Percentiles rank a stretch among this genome's conserved stretches.
Evolutionary conservation across 805 yeast species (phyloP).

Genomic region (Starmerella apicola): DNA sequence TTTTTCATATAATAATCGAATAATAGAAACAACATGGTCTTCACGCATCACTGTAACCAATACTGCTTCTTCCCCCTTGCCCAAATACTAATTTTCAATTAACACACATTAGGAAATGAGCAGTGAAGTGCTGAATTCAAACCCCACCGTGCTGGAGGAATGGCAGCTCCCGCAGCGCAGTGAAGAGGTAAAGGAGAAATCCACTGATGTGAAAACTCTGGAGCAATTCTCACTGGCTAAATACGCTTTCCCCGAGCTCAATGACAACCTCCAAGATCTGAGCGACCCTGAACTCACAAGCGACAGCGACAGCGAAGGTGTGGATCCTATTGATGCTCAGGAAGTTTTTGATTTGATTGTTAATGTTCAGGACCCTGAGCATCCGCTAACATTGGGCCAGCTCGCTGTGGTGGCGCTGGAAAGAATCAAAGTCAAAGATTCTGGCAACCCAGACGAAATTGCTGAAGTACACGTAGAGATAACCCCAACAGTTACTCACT

Average conservation of each 20-base stretch:
- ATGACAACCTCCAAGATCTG: conserved; percentile 15
- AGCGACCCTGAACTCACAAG: conserved; percentile 14
- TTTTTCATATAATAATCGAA: too few species aligned
- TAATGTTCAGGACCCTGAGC: conserved; percentile 90
- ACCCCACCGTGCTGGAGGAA: conserved; percentile 72
- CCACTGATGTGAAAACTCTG: conserved; percentile 9
- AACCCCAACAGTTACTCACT: conserved; percentile 96
- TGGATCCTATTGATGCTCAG: conserved; percentile 69
- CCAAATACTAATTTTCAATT: too few species aligned
- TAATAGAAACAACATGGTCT: too few species aligned
- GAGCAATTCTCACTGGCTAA: conserved; percentile 19
- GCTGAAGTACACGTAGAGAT: conserved; percentile 70
- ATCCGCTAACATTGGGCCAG: conserved; percentile 88
- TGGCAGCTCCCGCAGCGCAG: conserved; percentile 63
- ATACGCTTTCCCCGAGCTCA: conserved; percentile 3
- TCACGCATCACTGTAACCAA: too few species aligned
- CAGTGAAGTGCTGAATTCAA: conserved; percentile 83
- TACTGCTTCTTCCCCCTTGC: too few species aligned
- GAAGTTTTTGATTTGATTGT: conserved; percentile 82
- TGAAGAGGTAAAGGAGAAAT: conserved; percentile 21
- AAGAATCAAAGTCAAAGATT: conserved; percentile 62
- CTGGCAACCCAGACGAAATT: conserved; percentile 40
- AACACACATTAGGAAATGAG: too few species aligned
- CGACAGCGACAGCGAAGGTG: conserved; percentile 20
- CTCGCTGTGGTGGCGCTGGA: conserved; percentile 79